A percentile compares a stretch with the other conserved stretches of the same genome.
Evolutionary conservation across 768 basidiomycete species (phyloP).

Genomic region (Hypholoma sublateritium): DNA sequence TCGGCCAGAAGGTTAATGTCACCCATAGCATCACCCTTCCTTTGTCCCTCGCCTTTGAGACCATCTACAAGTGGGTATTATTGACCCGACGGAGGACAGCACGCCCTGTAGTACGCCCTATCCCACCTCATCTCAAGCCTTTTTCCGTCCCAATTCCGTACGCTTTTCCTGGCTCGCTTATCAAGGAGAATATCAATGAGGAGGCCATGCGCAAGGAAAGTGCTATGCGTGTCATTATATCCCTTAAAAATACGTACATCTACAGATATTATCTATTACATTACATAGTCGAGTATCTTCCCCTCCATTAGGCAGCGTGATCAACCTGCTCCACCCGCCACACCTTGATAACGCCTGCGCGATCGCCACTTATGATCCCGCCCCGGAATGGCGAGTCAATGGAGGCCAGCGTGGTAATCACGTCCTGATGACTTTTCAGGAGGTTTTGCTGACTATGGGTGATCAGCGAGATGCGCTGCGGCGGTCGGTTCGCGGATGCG

Average conservation of each 20-base stretch:
- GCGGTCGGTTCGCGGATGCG: slow-evolving; percentile 62
- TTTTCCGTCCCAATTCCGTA: too few species aligned
- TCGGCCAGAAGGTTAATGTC: too few species aligned
- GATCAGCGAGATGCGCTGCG: slow-evolving; percentile 75
- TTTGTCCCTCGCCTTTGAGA: too few species aligned
- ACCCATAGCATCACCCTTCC: too few species aligned
- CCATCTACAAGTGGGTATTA: too few species aligned
- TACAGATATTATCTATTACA: background rate
- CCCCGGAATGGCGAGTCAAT: slow-evolving; percentile 94
- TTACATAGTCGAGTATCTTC: background rate
- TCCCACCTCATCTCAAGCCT: too few species aligned
- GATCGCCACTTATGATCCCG: slow-evolving; percentile 89
- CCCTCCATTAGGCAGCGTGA: background rate
- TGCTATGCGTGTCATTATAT: too few species aligned
- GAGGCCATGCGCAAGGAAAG: too few species aligned
- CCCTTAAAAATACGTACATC: background rate
- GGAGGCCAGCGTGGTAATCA: slow-evolving; percentile 80
- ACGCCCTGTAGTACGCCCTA: too few species aligned
- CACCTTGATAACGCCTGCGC: slow-evolving; percentile 87
- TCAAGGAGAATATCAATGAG: too few species aligned
- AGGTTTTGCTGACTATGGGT: slow-evolving; percentile 83
- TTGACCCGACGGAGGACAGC: too few species aligned
- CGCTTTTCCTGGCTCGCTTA: too few species aligned
- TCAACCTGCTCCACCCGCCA: slow-evolving; percentile 72
- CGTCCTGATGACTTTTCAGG: slow-evolving; percentile 86